Evolutionary conservation across 371 early-diverging fungal genomes (phyloP), one percentile per base, ranked within the genome.

Genomic region (Syncephalis plumigaleata): DNA sequence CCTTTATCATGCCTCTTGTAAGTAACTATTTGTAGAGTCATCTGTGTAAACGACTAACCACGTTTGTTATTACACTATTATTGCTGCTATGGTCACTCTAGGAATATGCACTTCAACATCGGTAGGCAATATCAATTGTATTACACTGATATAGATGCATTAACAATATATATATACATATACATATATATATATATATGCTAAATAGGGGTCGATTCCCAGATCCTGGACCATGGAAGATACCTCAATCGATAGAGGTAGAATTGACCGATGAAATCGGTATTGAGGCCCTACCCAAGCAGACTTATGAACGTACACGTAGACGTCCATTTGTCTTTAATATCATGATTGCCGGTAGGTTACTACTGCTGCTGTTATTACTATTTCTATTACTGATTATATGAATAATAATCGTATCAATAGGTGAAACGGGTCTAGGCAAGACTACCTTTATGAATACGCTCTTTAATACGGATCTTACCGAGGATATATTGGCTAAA

Each of bases 381-480:
- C 39, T 39, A 31, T 38, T 38, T 47, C 44, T 23, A 39, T 9
- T 4, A 21, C 31, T 4, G 31, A 31, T 46, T 40, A 17, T 47
- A 20, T 45, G 20, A n/a, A 44, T 27, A 36, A 31, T 31, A 31
- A 31, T 31, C 31, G 4, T 11, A 4, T 22, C 7, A 16, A 26
- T 57, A 84, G 85, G 85, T 21, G 71, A 81, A 48, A 70, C 79
- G 54, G 97, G 91, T 31, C 64, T 89, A 37, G 97, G 97, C 42
- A 87, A 93, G 64, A 77, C 88, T 13, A 93, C 97, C 3, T 87
- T 96, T 51, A 70, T 96, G 62, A 91, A 91, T 63, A 86, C 91
- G 5, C 65, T 96, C 8, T 93, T 82, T 55, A 64, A 70, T 50
- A 65, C 81, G 7, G 73, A 75, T 47, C 64, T 82, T 17, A 73